Evolutionary conservation across 2,329 filamentous ascomycete genomes (phyloP).

Genomic region (Cadophora sp.): DNA sequence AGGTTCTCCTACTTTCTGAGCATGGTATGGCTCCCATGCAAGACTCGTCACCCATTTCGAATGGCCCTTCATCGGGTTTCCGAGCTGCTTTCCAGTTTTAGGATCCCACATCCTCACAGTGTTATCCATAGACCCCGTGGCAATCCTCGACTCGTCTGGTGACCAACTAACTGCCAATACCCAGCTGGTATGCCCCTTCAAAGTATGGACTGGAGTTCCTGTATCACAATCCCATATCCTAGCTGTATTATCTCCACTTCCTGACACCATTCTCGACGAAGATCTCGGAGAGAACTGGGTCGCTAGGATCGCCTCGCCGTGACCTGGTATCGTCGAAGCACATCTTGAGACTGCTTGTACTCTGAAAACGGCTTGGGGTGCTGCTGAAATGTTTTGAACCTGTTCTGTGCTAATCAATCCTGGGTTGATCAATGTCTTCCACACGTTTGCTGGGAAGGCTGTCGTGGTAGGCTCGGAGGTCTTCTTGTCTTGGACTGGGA

Average conservation of each 20-base stretch:
- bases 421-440: slow-evolving; percentile 54
- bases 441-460: slow-evolving; percentile 47
- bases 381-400: slow-evolving; percentile 59
- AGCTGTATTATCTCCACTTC: slow-evolving; percentile 89
- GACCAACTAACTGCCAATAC: slow-evolving; percentile 88
- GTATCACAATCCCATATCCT: slow-evolving; percentile 96
- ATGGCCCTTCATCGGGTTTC: slow-evolving; percentile 79
- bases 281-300: slow-evolving; percentile 84
- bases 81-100: slow-evolving; percentile 76
- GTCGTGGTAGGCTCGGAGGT: slow-evolving; percentile 49
- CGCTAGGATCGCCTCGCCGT: slow-evolving; percentile 88
- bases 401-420: slow-evolving; percentile 46
- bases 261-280: slow-evolving; percentile 82
- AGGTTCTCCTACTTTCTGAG: slow-evolving; percentile 75
- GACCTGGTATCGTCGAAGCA: slow-evolving; percentile 85
- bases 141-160: slow-evolving; percentile 80
- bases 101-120: slow-evolving; percentile 91
- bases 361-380: slow-evolving; percentile 90
- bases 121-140: slow-evolving; percentile 93
- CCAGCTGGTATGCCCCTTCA: slow-evolving; percentile 90
- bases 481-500: slow-evolving; percentile 51
- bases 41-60: slow-evolving; percentile 87
- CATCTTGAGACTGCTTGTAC: slow-evolving; percentile 92
- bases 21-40: slow-evolving; percentile 92
- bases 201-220: slow-evolving; percentile 83